Evolutionary conservation across 2,329 filamentous ascomycete genomes (phyloP).

Genomic region (Neopestalotiopsis rosae): DNA sequence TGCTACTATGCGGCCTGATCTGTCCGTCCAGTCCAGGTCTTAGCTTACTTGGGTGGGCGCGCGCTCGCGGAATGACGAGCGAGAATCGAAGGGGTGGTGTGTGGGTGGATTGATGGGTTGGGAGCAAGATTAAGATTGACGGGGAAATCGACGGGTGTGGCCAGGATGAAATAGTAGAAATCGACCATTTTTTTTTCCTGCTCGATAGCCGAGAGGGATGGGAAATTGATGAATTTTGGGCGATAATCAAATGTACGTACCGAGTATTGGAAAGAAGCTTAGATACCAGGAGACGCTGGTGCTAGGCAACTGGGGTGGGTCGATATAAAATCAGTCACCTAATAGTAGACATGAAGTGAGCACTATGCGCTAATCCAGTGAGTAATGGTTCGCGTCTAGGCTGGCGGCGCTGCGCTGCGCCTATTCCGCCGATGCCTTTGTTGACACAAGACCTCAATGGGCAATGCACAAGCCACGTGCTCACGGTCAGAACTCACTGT

Average conservation of each 20-base stretch:
- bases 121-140: neutral
- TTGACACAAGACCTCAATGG: too few relatives aligned
- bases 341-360: neutral
- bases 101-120: neutral
- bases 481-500: neutral
- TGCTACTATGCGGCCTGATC: slow-evolving; percentile 6
- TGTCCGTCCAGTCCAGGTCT: neutral
- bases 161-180: slow-evolving; percentile 10
- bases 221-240: slow-evolving; percentile 13
- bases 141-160: slow-evolving; percentile 6
- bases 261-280: slow-evolving; percentile 10
- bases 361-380: slow-evolving; percentile 16
- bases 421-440: neutral
- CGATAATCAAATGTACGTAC: slow-evolving; percentile 9
- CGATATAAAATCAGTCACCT: slow-evolving; percentile 7
- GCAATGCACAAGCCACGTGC: neutral
- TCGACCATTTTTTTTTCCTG: slow-evolving; percentile 13
- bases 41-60: neutral
- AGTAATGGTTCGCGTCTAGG: slow-evolving; percentile 12
- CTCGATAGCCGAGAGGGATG: slow-evolving; percentile 15
- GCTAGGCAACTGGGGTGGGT: slow-evolving; percentile 14
- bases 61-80: neutral
- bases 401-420: neutral
- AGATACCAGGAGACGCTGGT: neutral
- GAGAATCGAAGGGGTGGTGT: neutral